Percentiles rank a stretch among this genome's conserved stretches.
Conservation (phyloP, 73 alveolate species). For the Symbiodinium pilosum region DNA sequence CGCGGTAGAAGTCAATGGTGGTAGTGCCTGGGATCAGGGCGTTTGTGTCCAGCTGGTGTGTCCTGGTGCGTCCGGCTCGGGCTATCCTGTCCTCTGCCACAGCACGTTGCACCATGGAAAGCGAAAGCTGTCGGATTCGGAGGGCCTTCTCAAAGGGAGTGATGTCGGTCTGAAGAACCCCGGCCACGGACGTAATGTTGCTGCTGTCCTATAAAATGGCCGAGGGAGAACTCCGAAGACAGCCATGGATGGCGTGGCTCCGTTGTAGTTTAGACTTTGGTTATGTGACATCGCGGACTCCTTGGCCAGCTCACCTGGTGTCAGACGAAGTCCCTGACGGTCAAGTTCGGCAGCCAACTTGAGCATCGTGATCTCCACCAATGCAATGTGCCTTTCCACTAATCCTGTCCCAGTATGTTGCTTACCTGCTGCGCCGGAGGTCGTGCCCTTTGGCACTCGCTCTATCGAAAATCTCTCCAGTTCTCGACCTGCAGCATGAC, state of each 20-base stretch:
- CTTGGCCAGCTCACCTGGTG: not conserved
- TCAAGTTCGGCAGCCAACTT: not conserved
- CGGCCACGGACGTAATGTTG: not conserved
- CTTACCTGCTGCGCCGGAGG: not conserved
- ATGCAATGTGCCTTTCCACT: not conserved
- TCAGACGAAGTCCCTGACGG: not conserved
- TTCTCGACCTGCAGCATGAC: not conserved
- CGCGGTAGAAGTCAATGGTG: constrained; percentile 13
- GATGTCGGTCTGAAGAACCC: not conserved
- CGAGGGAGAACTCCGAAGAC: constrained; percentile 25
- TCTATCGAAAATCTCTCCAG: not conserved
- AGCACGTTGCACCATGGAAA: not conserved
- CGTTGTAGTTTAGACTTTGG: not conserved
- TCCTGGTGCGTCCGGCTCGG: not conserved
- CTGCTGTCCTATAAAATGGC: not conserved
- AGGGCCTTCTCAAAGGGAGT: constrained; percentile 18
- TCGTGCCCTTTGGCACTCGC: not conserved
- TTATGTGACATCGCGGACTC: not conserved
- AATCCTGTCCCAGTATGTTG: not conserved
- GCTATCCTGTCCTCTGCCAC: constrained; percentile 9
- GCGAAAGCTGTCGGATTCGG: constrained; percentile 1
- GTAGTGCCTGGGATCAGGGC: constrained; percentile 15
- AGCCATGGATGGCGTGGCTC: not conserved
- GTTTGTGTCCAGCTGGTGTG: not conserved
- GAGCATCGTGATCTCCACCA: not conserved